Percentiles rank a stretch among this genome's conserved stretches.
Evolutionary conservation across 768 basidiomycete species (phyloP).

Genomic region (Lactarius indigo): DNA sequence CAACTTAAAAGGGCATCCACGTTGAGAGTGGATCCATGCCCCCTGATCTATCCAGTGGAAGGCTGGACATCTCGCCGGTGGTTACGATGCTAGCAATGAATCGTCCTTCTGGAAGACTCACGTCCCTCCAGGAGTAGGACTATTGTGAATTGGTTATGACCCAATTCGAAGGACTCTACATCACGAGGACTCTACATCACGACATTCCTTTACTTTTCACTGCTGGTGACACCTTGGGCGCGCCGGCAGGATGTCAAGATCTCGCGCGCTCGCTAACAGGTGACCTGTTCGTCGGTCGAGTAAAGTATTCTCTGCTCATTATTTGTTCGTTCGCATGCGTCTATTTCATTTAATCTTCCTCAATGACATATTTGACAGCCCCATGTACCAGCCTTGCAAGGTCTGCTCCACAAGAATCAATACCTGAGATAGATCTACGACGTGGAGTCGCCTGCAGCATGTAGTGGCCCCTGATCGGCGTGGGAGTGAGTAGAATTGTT

Average conservation of each 20-base stretch:
- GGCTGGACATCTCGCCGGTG: background rate
- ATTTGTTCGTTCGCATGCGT: too few relatives aligned
- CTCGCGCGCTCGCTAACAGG: background rate
- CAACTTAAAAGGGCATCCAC: background rate
- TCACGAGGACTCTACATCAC: background rate
- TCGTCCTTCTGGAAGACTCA: background rate
- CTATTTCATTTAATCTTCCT: too few relatives aligned
- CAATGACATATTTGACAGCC: background rate
- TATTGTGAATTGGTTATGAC: too few relatives aligned
- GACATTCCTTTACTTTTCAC: background rate
- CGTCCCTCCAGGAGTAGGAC: too few relatives aligned
- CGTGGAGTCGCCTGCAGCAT: background rate
- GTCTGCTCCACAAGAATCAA: background rate
- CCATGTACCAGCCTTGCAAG: background rate
- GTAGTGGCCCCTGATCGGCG: background rate
- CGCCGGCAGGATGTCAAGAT: background rate
- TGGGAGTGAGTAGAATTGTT: background rate
- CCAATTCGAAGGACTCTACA: background rate
- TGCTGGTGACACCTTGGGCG: background rate
- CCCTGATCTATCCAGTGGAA: too few relatives aligned
- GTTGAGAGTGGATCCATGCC: background rate
- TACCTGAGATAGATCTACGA: background rate
- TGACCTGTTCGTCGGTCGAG: background rate
- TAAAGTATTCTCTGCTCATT: background rate
- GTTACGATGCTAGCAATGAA: background rate